Evolutionary conservation across 2,329 filamentous ascomycete species (phyloP).

Genomic region (Aspergillus jensenii): DNA sequence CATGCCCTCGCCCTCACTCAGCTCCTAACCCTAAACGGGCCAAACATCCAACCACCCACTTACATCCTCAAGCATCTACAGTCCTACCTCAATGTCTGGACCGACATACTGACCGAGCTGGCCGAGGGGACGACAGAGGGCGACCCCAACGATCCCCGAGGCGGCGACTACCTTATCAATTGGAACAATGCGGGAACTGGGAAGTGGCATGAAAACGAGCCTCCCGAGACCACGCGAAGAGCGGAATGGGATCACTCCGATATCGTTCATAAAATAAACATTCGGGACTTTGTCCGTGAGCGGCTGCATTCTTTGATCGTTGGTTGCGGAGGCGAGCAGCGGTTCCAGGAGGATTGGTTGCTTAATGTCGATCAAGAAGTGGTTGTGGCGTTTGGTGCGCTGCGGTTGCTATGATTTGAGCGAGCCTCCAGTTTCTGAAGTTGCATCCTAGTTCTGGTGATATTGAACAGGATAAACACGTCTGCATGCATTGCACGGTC

Average conservation of each 20-base stretch:
- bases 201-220: slow-evolving; percentile 35
- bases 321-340: slow-evolving; percentile 41
- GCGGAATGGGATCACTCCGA: slow-evolving; percentile 43
- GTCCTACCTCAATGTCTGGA: slow-evolving; percentile 49
- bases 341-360: slow-evolving; percentile 44
- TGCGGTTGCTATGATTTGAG: slow-evolving; percentile 33
- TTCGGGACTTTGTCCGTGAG: slow-evolving; percentile 45
- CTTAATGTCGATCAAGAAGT: slow-evolving; percentile 46
- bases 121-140: slow-evolving; percentile 40
- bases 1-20: slow-evolving; percentile 48
- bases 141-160: slow-evolving; percentile 32
- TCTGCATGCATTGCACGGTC: background rate
- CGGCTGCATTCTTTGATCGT: slow-evolving; percentile 40
- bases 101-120: slow-evolving; percentile 46
- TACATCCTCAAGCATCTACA: slow-evolving; percentile 47
- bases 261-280: slow-evolving; percentile 44
- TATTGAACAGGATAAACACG: background rate
- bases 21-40: slow-evolving; percentile 40
- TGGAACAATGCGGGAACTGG: slow-evolving; percentile 37
- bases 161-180: slow-evolving; percentile 44
- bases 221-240: slow-evolving; percentile 43
- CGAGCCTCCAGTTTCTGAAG: background rate
- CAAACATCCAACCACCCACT: slow-evolving; percentile 36
- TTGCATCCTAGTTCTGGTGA: background rate
- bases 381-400: slow-evolving; percentile 38